A percentile compares a stretch with the other conserved stretches of the same genome.
Evolutionary conservation across 2,329 filamentous ascomycete genomes (phyloP).

Genomic region (Coniochaeta sp.): DNA sequence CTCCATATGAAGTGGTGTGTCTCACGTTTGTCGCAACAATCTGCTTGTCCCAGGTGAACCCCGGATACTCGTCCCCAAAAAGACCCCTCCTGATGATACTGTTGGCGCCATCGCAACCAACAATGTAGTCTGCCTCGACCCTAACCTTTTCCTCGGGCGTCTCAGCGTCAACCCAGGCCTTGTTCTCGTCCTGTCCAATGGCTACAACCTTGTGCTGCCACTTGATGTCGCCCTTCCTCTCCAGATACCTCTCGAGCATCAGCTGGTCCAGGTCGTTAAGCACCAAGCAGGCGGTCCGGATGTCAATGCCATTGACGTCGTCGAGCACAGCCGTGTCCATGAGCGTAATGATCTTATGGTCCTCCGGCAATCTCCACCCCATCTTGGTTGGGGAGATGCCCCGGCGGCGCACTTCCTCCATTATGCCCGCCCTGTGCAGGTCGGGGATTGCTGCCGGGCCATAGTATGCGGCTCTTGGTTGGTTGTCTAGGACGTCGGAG

Average conservation of each 20-base stretch:
- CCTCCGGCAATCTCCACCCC: constrained; percentile 29
- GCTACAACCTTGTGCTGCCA: constrained; percentile 40
- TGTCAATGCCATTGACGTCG: constrained; percentile 30
- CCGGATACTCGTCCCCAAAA: constrained; percentile 51
- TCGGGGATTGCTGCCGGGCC: constrained; percentile 51
- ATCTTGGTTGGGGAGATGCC: constrained; percentile 31
- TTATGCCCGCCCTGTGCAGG: constrained; percentile 50
- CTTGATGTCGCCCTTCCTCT: constrained; percentile 26
- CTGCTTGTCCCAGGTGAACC: constrained; percentile 52
- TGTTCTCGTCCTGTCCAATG: constrained; percentile 36
- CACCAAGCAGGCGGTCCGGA: constrained; percentile 31
- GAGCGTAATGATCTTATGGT: constrained; percentile 27
- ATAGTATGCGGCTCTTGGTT: constrained; percentile 57
- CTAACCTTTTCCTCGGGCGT: constrained; percentile 26
- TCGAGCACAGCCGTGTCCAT: constrained; percentile 26
- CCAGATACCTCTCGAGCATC: constrained; percentile 29
- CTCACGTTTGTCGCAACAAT: constrained; percentile 58
- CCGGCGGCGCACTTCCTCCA: constrained; percentile 33
- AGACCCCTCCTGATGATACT: constrained; percentile 39
- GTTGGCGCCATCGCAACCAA: constrained; percentile 50
- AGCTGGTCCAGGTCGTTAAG: constrained; percentile 35
- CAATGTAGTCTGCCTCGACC: constrained; percentile 42
- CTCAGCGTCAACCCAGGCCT: constrained; percentile 38
- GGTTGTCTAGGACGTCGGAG: constrained; percentile 44
- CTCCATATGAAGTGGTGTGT: too few species aligned